These are phyloP conservation scores for Xylaria longipes DNA, from an alignment of 495 filamentous ascomycete genomes.

Conservation along the genomic window DNA sequence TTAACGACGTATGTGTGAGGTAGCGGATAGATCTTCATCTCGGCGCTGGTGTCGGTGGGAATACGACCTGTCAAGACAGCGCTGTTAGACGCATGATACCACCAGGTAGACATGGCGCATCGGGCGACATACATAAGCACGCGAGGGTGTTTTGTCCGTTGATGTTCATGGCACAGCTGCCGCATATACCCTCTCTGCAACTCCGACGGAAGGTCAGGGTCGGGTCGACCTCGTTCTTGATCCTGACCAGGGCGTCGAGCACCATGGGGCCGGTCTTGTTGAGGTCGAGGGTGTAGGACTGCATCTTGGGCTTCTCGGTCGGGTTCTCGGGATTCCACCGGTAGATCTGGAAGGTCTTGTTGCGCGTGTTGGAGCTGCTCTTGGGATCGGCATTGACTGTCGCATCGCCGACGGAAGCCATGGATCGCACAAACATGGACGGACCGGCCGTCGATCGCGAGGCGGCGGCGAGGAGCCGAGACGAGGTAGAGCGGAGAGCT, in stretches of 20 bases:
- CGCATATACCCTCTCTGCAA: conserved; percentile 97
- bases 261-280: conserved; percentile 99
- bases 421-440: conserved; percentile 50
- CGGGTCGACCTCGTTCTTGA: conserved; percentile 99
- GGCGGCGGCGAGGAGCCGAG: conserved; percentile 66
- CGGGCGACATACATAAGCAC: conserved; percentile 85
- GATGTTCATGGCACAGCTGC: conserved; percentile 99
- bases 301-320: conserved; percentile 90
- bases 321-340: conserved; percentile 96
- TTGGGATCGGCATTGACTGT: conserved; percentile 63
- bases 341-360: conserved; percentile 98
- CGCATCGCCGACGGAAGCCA: conserved; percentile 55
- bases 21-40: conserved; percentile 95
- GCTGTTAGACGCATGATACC: conserved; percentile 8
- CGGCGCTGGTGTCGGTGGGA: conserved; percentile 76
- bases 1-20: conserved; percentile 99
- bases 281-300: conserved; percentile 89
- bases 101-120: conserved; percentile 8
- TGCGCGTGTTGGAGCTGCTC: conserved; percentile 61
- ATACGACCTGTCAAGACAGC: conserved; percentile 75
- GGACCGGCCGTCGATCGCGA: conserved; percentile 45
- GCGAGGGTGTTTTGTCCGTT: conserved; percentile 96
- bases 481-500: conserved; percentile 72
- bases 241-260: conserved; percentile 91
- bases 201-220: conserved; percentile 94